Percentiles rank a stretch among this genome's conserved stretches.
These are phyloP conservation scores for Phoma sp. DNA, from an alignment of 2,329 filamentous ascomycete genomes.

Conservation along the genomic window DNA sequence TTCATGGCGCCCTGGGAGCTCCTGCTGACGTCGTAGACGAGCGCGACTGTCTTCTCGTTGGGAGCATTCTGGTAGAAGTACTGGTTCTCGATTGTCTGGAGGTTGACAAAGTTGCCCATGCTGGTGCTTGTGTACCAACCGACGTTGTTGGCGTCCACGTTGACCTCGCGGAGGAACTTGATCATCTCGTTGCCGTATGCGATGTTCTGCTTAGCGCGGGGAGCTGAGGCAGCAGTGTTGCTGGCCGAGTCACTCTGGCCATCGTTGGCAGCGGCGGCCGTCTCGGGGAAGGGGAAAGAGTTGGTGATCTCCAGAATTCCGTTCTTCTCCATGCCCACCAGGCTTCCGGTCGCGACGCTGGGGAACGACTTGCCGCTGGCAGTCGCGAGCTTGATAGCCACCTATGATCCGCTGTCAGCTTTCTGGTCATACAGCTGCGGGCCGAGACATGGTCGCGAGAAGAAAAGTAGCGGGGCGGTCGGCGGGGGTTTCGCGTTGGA, in stretches of 20 bases:
- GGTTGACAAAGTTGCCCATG: slow-evolving; percentile 97
- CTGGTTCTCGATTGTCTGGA: slow-evolving; percentile 97
- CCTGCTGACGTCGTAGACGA: slow-evolving; percentile 94
- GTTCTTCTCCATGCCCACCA: slow-evolving; percentile 91
- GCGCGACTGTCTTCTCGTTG: slow-evolving; percentile 83
- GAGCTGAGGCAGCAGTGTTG: slow-evolving; percentile 81
- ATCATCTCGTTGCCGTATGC: slow-evolving; percentile 97
- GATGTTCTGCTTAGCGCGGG: slow-evolving; percentile 87
- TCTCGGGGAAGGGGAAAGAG: slow-evolving; percentile 88
- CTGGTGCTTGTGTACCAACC: slow-evolving; percentile 99
- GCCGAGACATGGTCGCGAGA: slow-evolving; percentile 8
- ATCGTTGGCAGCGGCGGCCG: slow-evolving; percentile 69
- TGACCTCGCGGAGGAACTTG: slow-evolving; percentile 93
- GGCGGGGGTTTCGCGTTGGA: slow-evolving; percentile 38
- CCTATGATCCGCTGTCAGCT: slow-evolving; percentile 58
- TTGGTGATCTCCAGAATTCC: slow-evolving; percentile 89
- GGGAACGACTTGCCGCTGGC: slow-evolving; percentile 89
- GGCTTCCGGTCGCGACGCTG: slow-evolving; percentile 83
- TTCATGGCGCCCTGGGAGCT: slow-evolving; percentile 91
- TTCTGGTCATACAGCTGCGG: not conserved
- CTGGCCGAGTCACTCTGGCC: slow-evolving; percentile 42
- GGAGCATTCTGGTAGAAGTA: slow-evolving; percentile 92
- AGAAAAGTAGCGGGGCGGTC: slow-evolving; percentile 35
- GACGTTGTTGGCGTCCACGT: slow-evolving; percentile 96
- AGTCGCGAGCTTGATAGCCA: slow-evolving; percentile 98